Conservation (phyloP, 1,139 yeast genomes). For the Kodamaea fungicola region DNA sequence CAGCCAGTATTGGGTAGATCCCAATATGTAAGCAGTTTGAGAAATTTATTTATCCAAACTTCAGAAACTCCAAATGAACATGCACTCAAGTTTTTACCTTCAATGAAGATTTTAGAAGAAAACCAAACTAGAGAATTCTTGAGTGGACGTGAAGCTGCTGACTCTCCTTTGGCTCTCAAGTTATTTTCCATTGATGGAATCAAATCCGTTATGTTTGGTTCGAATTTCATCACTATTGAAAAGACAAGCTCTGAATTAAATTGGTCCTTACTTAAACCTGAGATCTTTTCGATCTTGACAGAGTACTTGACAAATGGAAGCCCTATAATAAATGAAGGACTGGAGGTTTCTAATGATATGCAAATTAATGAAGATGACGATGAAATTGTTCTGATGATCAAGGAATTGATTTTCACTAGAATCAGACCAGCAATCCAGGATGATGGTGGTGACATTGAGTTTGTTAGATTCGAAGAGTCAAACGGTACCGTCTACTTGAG, state of each 20-base stretch:
- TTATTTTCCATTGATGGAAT: slow-evolving; percentile 51
- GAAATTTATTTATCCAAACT: slow-evolving; percentile 38
- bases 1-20: neutral
- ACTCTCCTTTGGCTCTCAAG: slow-evolving; percentile 53
- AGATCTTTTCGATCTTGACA: slow-evolving; percentile 78
- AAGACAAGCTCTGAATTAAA: slow-evolving; percentile 48
- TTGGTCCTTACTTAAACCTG: slow-evolving; percentile 87
- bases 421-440: slow-evolving; percentile 92
- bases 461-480: slow-evolving; percentile 59
- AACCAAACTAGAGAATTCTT: slow-evolving; percentile 52
- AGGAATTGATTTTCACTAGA: slow-evolving; percentile 88
- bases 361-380: slow-evolving; percentile 58
- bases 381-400: slow-evolving; percentile 84
- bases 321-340: slow-evolving; percentile 44
- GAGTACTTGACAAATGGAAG: slow-evolving; percentile 80
- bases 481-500: slow-evolving; percentile 64
- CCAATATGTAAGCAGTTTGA: slow-evolving; percentile 2
- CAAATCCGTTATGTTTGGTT: slow-evolving; percentile 51
- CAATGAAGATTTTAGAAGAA: slow-evolving; percentile 39
- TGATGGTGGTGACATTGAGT: slow-evolving; percentile 82
- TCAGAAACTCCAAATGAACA: slow-evolving; percentile 46
- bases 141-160: slow-evolving; percentile 53
- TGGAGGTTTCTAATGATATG: slow-evolving; percentile 31
- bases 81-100: slow-evolving; percentile 46
- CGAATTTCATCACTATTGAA: slow-evolving; percentile 79